Base-by-base conservation (phyloP, 176 grass and related monocot species). In the Cocos nucifera region DNA sequence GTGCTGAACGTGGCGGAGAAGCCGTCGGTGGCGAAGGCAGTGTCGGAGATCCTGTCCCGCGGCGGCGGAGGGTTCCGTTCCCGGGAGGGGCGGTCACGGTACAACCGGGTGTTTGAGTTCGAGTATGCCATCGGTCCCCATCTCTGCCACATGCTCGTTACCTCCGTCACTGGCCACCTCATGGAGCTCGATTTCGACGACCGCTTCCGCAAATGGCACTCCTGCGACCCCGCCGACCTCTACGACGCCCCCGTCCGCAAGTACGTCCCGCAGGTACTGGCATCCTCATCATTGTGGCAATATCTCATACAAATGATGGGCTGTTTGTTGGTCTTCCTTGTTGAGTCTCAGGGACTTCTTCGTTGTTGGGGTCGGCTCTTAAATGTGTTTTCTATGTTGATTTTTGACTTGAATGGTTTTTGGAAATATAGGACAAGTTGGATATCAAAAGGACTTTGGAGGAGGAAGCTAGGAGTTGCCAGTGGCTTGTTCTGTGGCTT, bases 161-260 rank as follows among this genome's bases (percentile, higher is more conserved):
- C 93, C 69, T 97, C 87, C 60, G 93, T 97, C 84, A 97, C 87
- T 29, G 93, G 93, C 17, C 87, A 97, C 68, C 80, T 97, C 61
- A 97, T 97, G 93, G 93, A 97, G 67, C 87, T 97, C 50, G 84
- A 97, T 5, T 97, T 97, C 65, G 87, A 92, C 1, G 87, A 97
- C 18, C 75, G 93, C 6, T 97, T 80, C 70, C 87, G 85, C 73
- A 78, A 75, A 3, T 97, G 92, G 84, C 66, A 90, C 64, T 97
- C 92, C 22, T 97, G 92, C 62, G 87, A 97, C 66, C 92, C 87
- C 10, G 81, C 58, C n/a, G 84, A 71, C 10, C 81, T 97, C 59
- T 97, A 88, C 81, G 59, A 80, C 66, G 81, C 87, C 23, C 83
- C 92, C 51, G 78, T 97, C 61, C 93, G 81, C 70, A 97, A 88